Evolutionary conservation across 2,329 filamentous ascomycete genomes (phyloP).

Genomic region (Fusarium sp.): DNA sequence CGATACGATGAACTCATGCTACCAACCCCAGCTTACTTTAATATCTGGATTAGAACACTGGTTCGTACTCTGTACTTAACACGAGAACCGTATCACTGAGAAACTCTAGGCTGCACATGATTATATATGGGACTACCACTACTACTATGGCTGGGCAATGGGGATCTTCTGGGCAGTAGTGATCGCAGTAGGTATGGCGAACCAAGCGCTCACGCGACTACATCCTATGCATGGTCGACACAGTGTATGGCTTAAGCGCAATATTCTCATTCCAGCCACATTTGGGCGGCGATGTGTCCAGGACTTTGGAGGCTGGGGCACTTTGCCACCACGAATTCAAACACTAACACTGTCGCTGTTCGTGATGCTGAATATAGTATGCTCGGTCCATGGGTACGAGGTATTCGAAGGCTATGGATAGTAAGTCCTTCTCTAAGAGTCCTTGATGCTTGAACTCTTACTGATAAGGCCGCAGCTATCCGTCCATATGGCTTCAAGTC

Average conservation of each 20-base stretch:
- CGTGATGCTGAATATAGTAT: not conserved
- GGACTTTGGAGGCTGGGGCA: conserved; percentile 8
- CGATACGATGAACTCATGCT: not conserved
- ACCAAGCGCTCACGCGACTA: accelerated
- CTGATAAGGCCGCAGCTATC: conserved; percentile 47
- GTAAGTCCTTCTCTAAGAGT: not conserved
- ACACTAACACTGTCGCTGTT: not conserved
- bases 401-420: conserved; percentile 25
- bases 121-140: conserved; percentile 10
- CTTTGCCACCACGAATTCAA: conserved; percentile 4
- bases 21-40: not conserved
- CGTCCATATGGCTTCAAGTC: conserved; percentile 49
- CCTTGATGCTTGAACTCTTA: accelerated
- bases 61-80: not conserved
- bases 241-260: not conserved
- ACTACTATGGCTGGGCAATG: conserved; percentile 15
- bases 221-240: accelerated
- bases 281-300: conserved; percentile 9
- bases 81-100: accelerated
- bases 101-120: not conserved
- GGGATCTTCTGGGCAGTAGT: not conserved
- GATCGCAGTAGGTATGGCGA: not conserved
- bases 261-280: not conserved
- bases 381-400: conserved; percentile 3
- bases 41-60: conserved; percentile 8